A percentile compares a stretch with the other conserved stretches of the same genome.
Evolutionary conservation across 1,284 basidiomycete species (phyloP).

Genomic region (Leccinum brunneo-olivaceum): DNA sequence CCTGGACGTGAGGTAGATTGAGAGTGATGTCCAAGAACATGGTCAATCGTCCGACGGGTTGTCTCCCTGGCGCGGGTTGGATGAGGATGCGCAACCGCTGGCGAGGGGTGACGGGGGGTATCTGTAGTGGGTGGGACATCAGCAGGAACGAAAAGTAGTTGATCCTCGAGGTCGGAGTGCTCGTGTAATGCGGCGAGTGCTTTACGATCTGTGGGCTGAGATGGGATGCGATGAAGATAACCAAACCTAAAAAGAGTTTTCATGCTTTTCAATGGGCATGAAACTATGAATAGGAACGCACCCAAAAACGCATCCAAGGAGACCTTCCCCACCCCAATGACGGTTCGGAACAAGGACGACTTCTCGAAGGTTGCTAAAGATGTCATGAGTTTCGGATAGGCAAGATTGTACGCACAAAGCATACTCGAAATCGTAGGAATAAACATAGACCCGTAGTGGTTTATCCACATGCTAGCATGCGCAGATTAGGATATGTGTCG

Average conservation of each 20-base stretch:
- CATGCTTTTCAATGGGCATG: slow-evolving; percentile 3
- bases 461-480: slow-evolving; percentile 78
- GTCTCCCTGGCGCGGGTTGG: slow-evolving; percentile 24
- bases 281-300: slow-evolving; percentile 34
- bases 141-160: slow-evolving; percentile 68
- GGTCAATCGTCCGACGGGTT: slow-evolving; percentile 14
- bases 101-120: slow-evolving; percentile 11
- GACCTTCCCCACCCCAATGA: slow-evolving; percentile 92
- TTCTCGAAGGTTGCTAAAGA: slow-evolving; percentile 74
- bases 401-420: slow-evolving; percentile 28
- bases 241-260: slow-evolving; percentile 49
- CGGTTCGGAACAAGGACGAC: slow-evolving; percentile 90
- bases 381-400: slow-evolving; percentile 8
- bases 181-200: slow-evolving; percentile 49
- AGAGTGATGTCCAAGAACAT: slow-evolving; percentile 13
- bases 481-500: slow-evolving; percentile 10
- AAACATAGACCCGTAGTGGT: slow-evolving; percentile 89
- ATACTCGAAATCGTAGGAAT: slow-evolving; percentile 95
- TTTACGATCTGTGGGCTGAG: slow-evolving; percentile 48
- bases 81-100: slow-evolving; percentile 26
- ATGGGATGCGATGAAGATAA: slow-evolving; percentile 85
- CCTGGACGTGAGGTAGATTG: slow-evolving; percentile 24
- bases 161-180: slow-evolving; percentile 49
- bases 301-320: slow-evolving; percentile 93
- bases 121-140: slow-evolving; percentile 34